Conservation (phyloP, 129 eudicot species). For the Tagetes erecta region DNA sequence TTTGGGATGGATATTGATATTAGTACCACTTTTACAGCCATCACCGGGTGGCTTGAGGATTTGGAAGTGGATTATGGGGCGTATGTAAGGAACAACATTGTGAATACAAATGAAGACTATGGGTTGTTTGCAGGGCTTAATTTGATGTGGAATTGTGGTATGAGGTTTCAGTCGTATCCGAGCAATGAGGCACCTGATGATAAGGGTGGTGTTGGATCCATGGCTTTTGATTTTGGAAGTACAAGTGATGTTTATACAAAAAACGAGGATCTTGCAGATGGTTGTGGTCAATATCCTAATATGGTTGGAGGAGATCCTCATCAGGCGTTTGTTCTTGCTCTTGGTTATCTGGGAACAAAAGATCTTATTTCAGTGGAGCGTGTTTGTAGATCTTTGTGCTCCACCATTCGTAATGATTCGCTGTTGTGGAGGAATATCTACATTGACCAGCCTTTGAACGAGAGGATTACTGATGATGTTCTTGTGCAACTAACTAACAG, state of each 20-base stretch:
- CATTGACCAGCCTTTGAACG: constrained; percentile 38
- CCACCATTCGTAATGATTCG: constrained; percentile 31
- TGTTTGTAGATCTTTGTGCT: constrained; percentile 33
- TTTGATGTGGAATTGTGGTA: constrained; percentile 45
- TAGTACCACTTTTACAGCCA: constrained; percentile 66
- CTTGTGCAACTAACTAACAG: constrained; percentile 38
- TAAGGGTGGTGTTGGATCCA: constrained; percentile 36
- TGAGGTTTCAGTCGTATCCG: constrained; percentile 47
- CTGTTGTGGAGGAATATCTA: constrained; percentile 39
- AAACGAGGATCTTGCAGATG: constrained; percentile 18
- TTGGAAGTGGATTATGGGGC: constrained; percentile 56
- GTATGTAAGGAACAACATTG: constrained; percentile 35
- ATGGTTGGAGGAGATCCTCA: constrained; percentile 37
- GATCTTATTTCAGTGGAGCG: constrained; percentile 36
- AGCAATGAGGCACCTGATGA: constrained; percentile 35
- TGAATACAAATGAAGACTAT: constrained; percentile 38
- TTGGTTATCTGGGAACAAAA: constrained; percentile 31
- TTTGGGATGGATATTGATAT: constrained; percentile 75
- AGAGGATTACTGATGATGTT: constrained; percentile 43
- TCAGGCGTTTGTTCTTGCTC: constrained; percentile 39
- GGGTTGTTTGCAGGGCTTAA: constrained; percentile 53
- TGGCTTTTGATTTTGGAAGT: constrained; percentile 30
- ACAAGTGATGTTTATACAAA: constrained; percentile 20
- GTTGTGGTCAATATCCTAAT: constrained; percentile 6
- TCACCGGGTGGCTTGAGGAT: constrained; percentile 78